A percentile compares a stretch with the other conserved stretches of the same genome.
phyloP scores from a whole-genome alignment of 129 eudicot species.

The Flaveria linearis region DNA sequence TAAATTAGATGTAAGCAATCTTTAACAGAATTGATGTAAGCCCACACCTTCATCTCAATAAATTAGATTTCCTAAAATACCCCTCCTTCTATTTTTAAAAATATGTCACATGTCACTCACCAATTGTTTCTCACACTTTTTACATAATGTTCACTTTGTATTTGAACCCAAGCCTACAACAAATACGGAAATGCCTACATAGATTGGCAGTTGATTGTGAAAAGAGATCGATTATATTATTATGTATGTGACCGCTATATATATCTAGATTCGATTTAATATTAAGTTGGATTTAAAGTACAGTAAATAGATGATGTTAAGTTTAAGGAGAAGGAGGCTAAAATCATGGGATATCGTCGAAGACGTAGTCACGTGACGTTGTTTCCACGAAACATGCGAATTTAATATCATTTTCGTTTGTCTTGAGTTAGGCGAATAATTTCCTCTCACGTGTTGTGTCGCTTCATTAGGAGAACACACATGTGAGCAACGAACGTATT shows the following conservation, averaged over 20 bases:
- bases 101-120: too few species aligned
- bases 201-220: too few species aligned
- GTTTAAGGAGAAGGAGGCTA: not conserved
- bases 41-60: too few species aligned
- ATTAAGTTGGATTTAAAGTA: not conserved
- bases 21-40: too few species aligned
- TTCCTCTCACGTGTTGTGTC: constrained; percentile 43
- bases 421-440: constrained; percentile 41
- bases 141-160: too few species aligned
- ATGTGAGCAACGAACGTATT: constrained; percentile 34
- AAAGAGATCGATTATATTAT: too few species aligned
- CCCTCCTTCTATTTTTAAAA: too few species aligned
- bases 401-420: constrained; percentile 31
- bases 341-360: constrained; percentile 44
- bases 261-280: not conserved
- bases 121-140: too few species aligned
- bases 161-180: too few species aligned
- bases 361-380: constrained; percentile 35
- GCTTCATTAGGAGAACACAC: constrained; percentile 24
- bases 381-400: constrained; percentile 44
- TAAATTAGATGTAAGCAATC: too few species aligned
- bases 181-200: too few species aligned
- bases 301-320: not conserved
- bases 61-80: too few species aligned
- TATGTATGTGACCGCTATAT: not conserved